Evolutionary conservation across 371 early-diverging fungal genomes (phyloP).

Genomic region (Apophysomyces trapeziformis): DNA sequence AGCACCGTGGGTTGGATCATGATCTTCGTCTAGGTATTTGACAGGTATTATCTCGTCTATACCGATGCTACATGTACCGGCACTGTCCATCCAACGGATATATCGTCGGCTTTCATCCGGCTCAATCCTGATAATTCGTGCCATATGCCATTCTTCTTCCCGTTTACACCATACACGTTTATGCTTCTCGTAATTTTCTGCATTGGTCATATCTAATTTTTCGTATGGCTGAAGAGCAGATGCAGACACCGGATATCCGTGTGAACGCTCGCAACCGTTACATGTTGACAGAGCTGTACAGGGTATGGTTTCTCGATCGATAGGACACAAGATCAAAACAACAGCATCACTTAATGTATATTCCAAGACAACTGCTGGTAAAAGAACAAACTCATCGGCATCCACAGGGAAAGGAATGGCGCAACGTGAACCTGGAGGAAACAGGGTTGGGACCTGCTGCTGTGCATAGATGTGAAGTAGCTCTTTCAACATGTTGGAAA

Average conservation of each 20-base stretch:
- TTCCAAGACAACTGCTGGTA: conserved; percentile 11
- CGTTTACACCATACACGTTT: conserved; percentile 25
- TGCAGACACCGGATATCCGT: conserved; percentile 24
- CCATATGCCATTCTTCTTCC: conserved; percentile 19
- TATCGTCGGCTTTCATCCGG: conserved; percentile 18
- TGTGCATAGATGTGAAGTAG: conserved; percentile 10
- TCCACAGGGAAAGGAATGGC: conserved; percentile 15
- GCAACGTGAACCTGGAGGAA: conserved; percentile 11
- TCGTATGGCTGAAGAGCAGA: conserved; percentile 24
- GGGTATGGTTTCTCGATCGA: conserved; percentile 25
- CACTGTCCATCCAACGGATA: not conserved
- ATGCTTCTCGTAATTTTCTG: conserved; percentile 17
- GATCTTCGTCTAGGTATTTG: conserved; percentile 9
- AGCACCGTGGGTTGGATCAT: not conserved
- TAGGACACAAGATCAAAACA: conserved; percentile 31
- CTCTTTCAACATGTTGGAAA: conserved; percentile 16
- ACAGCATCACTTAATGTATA: not conserved
- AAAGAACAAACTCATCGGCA: not conserved
- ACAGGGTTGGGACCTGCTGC: not conserved
- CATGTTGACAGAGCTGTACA: conserved; percentile 20
- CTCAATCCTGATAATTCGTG: not conserved
- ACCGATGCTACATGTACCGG: conserved; percentile 5
- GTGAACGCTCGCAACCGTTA: conserved; percentile 18
- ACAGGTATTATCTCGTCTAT: conserved; percentile 26
- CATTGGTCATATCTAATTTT: conserved; percentile 16